These are phyloP conservation scores for Kandelia obovata DNA, from an alignment of 345 rosid genomes.

Conservation along the genomic window DNA sequence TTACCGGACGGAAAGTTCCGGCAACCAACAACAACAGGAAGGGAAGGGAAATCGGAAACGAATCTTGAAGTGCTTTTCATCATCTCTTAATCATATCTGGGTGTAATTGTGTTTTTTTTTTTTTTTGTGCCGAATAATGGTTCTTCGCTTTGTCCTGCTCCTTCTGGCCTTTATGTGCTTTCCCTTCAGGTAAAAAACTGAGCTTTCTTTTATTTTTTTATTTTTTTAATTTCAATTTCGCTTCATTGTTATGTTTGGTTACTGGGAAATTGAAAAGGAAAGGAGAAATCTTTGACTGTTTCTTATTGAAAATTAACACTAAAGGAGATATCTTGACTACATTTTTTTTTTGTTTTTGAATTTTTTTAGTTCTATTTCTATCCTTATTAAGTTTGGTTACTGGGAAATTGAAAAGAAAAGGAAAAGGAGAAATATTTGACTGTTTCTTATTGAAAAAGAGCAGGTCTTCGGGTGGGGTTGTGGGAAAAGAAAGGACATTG, in stretches of 20 bases:
- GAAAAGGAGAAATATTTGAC: too few relatives aligned
- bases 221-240: background rate
- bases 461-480: slow-evolving; percentile 39
- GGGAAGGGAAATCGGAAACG: too few relatives aligned
- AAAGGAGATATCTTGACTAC: too few relatives aligned
- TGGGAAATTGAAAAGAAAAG: background rate
- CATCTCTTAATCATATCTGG: too few relatives aligned
- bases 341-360: too few relatives aligned
- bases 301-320: slow-evolving; percentile 20
- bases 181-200: slow-evolving; percentile 15
- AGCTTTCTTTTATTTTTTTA: background rate
- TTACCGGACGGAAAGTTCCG: too few relatives aligned
- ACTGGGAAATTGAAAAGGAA: background rate
- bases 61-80: too few relatives aligned
- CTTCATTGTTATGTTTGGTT: background rate
- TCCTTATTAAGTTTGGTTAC: background rate
- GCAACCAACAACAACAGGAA: too few relatives aligned
- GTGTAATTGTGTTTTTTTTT: too few relatives aligned
- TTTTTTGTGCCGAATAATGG: background rate
- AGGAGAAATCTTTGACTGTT: background rate
- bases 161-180: slow-evolving; percentile 8
- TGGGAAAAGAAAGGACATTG: slow-evolving; percentile 51
- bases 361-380: too few relatives aligned
- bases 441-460: background rate
- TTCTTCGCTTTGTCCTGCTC: slow-evolving; percentile 9